phyloP scores from a whole-genome alignment of 192 early-diverging fungal genomes.

The Coemansia umbellata region DNA sequence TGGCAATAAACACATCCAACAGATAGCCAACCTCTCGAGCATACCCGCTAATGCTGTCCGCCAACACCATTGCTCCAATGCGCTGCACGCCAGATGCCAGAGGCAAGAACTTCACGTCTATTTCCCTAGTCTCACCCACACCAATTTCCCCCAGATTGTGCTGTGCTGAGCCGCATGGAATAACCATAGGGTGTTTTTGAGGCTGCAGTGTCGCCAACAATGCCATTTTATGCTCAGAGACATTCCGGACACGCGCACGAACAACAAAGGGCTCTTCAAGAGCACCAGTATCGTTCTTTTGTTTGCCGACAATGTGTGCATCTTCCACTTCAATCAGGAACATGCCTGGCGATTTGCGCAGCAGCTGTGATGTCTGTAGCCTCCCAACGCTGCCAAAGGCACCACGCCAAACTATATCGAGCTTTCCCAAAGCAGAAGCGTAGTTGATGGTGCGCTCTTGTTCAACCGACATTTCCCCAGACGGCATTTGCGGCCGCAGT shows the following conservation, averaged over 20 bases:
- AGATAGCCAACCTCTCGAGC: conserved; percentile 75
- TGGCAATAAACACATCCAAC: conserved; percentile 64
- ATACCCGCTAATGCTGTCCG: conserved; percentile 67
- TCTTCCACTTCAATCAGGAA: conserved; percentile 36
- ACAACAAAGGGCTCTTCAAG: conserved; percentile 37
- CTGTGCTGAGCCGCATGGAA: conserved; percentile 36
- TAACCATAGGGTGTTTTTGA: conserved; percentile 26
- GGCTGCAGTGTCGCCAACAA: conserved; percentile 19
- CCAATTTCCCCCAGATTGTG: conserved; percentile 59
- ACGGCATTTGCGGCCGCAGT: conserved; percentile 59
- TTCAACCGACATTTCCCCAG: conserved; percentile 42
- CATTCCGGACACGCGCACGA: conserved; percentile 33
- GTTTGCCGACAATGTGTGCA: conserved; percentile 2
- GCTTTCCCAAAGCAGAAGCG: conserved; percentile 81
- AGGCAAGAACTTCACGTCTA: conserved; percentile 76
- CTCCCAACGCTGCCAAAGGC: conserved; percentile 83
- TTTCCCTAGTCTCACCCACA: conserved; percentile 56
- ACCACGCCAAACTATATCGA: conserved; percentile 96
- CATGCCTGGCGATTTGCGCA: conserved; percentile 73
- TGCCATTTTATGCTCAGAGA: conserved; percentile 34
- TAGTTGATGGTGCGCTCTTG: conserved; percentile 51
- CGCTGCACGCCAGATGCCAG: conserved; percentile 80
- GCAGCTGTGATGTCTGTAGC: conserved; percentile 88
- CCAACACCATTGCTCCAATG: conserved; percentile 72
- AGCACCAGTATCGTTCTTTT: neutral